Conservation (phyloP, 2,329 filamentous ascomycete genomes). For the Pseudopithomyces maydicus region DNA sequence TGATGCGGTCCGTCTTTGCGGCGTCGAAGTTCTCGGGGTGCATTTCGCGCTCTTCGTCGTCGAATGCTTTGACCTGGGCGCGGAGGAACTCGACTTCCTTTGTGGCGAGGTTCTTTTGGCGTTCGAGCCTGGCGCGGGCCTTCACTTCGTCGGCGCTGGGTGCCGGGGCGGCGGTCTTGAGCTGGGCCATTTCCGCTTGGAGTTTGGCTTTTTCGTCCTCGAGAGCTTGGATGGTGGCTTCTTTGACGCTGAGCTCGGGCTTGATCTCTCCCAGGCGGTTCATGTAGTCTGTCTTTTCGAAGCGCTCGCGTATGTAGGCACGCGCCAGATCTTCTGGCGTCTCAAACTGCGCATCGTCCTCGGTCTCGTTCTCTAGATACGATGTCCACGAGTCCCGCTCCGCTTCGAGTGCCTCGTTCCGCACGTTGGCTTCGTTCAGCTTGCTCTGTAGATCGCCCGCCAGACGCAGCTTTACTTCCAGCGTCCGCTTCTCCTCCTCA, state of each 20-base stretch:
- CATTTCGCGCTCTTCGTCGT: slow-evolving; percentile 86
- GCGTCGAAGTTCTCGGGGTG: slow-evolving; percentile 79
- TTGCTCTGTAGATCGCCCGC: slow-evolving; percentile 77
- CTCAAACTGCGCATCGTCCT: slow-evolving; percentile 74
- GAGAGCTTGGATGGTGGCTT: slow-evolving; percentile 73
- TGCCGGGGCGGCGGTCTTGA: slow-evolving; percentile 58
- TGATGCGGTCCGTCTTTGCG: slow-evolving; percentile 73
- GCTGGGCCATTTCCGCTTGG: slow-evolving; percentile 71
- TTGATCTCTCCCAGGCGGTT: slow-evolving; percentile 80
- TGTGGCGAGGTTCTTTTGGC: slow-evolving; percentile 81
- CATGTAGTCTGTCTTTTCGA: slow-evolving; percentile 78
- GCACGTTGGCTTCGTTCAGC: slow-evolving; percentile 77
- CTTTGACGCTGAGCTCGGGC: slow-evolving; percentile 76
- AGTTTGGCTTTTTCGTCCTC: slow-evolving; percentile 72
- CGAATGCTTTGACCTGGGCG: slow-evolving; percentile 84
- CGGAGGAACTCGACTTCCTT: slow-evolving; percentile 96
- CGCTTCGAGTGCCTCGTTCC: slow-evolving; percentile 85
- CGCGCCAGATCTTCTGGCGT: slow-evolving; percentile 86
- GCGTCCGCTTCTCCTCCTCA: slow-evolving; percentile 87
- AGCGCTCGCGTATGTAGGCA: slow-evolving; percentile 79
- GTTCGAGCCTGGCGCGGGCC: slow-evolving; percentile 75
- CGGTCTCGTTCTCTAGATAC: slow-evolving; percentile 74
- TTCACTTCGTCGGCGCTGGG: slow-evolving; percentile 62
- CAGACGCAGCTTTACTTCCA: slow-evolving; percentile 77
- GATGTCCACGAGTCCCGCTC: slow-evolving; percentile 86